Base-by-base conservation (phyloP, 208 protist genomes). In the Trypanosoma vivax region DNA sequence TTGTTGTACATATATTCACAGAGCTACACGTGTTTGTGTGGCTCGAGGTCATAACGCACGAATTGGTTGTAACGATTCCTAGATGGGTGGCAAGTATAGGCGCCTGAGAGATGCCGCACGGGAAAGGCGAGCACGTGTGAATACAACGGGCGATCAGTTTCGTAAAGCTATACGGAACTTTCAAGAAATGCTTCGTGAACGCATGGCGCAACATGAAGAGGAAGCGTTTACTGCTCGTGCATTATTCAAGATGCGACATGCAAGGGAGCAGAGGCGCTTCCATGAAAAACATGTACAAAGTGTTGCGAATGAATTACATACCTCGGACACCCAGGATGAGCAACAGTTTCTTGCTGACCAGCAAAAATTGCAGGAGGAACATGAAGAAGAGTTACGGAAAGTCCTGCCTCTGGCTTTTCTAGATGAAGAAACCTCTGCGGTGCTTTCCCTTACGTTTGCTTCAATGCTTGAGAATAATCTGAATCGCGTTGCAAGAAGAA, bases 401-500 rank as follows among this genome's bases (percentile, higher is more conserved):
- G 25, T 45, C n/a, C 70, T 54, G 41, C 76, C 76, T 1, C 57
- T 83, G 18, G 76, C 76, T 28, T 83, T 68, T 42, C 41, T 83
- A 3, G 46, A 48, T 35, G 63, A 67, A 19, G 60, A 75, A 4
- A 49, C 28, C 13, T 62, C 50, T 21, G 60, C 52, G 31, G 55
- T 70, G 4, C 33, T 60, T 7, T 38, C 55, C 29, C 70, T 66
- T 33, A 46, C 43, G 2, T 47, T 81, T 1, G 10, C 68, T 31
- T 50, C 54, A 25, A 46, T 40, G 13, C 42, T 81, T 7, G 50
- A 50, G 4, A 27, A 51, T 28, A 58, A 58, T 35, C 41, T 78
- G 13, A 23, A 24, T 5, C 4, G 30, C 6, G 21, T 76, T 11
- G 51, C 46, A 3, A 14, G 29, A 6, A 19, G 43, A 29, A 50